Percentiles rank a stretch among this genome's conserved stretches.
Conservation (phyloP, 2,329 filamentous ascomycete genomes). For the Colletotrichum zoysiae region DNA sequence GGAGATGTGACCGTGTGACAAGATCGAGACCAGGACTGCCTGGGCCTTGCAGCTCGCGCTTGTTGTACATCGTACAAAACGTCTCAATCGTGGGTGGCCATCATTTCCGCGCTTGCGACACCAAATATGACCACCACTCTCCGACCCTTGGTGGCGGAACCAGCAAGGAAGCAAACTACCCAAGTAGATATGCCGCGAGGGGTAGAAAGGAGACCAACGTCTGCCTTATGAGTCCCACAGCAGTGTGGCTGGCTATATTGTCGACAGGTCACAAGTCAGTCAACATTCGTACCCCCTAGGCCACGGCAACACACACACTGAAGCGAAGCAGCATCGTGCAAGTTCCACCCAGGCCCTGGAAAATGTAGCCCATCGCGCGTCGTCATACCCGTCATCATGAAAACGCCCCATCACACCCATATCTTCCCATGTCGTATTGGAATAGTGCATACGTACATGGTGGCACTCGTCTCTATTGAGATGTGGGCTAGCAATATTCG, state of each 20-base stretch:
- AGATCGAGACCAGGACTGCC: constrained; percentile 19
- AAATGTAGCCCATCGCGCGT: constrained; percentile 10
- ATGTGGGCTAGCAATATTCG: constrained; percentile 26
- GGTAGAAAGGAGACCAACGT: constrained; percentile 6
- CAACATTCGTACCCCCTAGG: not conserved
- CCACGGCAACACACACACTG: constrained; percentile 17
- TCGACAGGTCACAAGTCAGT: not conserved
- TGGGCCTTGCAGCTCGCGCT: constrained; percentile 32
- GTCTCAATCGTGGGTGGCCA: constrained; percentile 18
- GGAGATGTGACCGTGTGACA: not conserved
- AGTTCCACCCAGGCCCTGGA: constrained; percentile 19
- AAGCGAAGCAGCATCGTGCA: constrained; percentile 4
- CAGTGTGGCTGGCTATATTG: constrained; percentile 18
- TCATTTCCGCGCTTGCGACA: constrained; percentile 40
- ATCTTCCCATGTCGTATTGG: constrained; percentile 18
- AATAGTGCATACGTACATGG: not conserved
- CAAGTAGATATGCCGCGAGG: constrained; percentile 3
- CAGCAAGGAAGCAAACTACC: constrained; percentile 9
- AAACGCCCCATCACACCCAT: not conserved
- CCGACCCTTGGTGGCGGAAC: constrained; percentile 7
- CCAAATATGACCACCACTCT: constrained; percentile 17
- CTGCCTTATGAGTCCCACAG: not conserved
- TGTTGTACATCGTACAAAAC: constrained; percentile 30
- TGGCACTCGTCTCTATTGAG: constrained; percentile 1
- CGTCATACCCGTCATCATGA: constrained; percentile 33